These are phyloP conservation scores for Populus davidiana DNA, from an alignment of 345 rosid species.

Conservation along the genomic window DNA sequence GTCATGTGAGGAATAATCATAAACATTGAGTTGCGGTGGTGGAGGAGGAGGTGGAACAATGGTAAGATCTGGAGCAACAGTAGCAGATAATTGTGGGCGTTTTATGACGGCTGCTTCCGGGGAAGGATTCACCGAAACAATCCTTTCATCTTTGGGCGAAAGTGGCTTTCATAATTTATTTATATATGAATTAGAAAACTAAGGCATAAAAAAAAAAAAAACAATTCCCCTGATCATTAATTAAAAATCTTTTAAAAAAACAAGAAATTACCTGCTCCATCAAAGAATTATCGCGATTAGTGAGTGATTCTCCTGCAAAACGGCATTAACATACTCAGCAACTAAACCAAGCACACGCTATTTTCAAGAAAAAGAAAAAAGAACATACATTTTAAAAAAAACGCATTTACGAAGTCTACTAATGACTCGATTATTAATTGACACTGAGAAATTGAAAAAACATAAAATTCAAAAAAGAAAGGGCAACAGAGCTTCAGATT, in stretches of 20 bases:
- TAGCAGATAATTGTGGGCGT: slow-evolving; percentile 28
- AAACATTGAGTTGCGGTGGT: slow-evolving; percentile 22
- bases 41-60: slow-evolving; percentile 14
- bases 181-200: too few relatives aligned
- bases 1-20: slow-evolving; percentile 25
- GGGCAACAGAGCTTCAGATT: too few relatives aligned
- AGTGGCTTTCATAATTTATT: slow-evolving; percentile 38
- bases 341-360: not conserved
- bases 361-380: not conserved
- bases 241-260: not conserved
- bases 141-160: slow-evolving; percentile 51
- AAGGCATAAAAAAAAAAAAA: not conserved
- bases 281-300: not conserved
- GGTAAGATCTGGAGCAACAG: slow-evolving; percentile 30
- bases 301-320: not conserved
- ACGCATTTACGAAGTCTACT: too few relatives aligned
- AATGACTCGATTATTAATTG: too few relatives aligned
- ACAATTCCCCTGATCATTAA: not conserved
- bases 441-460: too few relatives aligned
- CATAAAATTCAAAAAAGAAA: too few relatives aligned
- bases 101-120: slow-evolving; percentile 40
- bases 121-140: slow-evolving; percentile 50
- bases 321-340: not conserved
- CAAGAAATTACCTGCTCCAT: not conserved
- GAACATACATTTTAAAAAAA: too few relatives aligned